Base-by-base conservation (phyloP, 495 filamentous ascomycete species). In the Massariosphaeria phaeospora region DNA sequence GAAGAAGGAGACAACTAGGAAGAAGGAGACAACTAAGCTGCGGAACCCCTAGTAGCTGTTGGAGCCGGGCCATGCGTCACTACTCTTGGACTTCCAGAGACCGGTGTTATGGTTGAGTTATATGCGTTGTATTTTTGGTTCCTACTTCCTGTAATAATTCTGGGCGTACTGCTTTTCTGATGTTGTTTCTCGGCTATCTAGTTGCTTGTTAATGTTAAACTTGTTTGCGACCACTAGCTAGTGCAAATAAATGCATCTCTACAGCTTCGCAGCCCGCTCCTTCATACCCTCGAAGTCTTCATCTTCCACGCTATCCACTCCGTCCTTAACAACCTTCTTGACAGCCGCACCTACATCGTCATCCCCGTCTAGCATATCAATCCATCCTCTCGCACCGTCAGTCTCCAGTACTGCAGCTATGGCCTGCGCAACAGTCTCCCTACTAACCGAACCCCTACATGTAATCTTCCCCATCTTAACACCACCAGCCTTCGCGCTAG, bases 391-490 rank as follows among this genome's bases (percentile, higher is more conserved):
- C 2, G 76, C 79, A 46, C 78, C 76, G 6, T 75, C 77, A 17
- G 68, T 70, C 27, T 83, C 81, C 53, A 91, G 67, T 66, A 91
- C 71, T 72, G 64, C 62, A 62, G 80, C 84, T 20, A 79, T 80
- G 34, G 88, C 76, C 52, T 77, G 74, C 12, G 88, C 89, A 17
- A 91, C 86, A 69, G 84, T 82, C 58, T 75, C 81, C 45, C 88
- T 75, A 17, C 75, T 79, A 34, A 86, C 77, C 13, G 54, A 72
- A 0, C 84, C 86, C 34, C 56, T 67, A 1, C 69, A 71, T n/a
- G 49, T 70, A 18, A 79, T 79, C 69, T 76, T 84, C 3, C 89
- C 89, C 36, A 95, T 62, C 33, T 70, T 71, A 2, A 93, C 80
- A 21, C 54, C 54, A 2, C 83, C 76, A 2, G 77, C 79, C 25